These are phyloP conservation scores for Metschnikowia cerradonensis DNA, from an alignment of 805 yeast species.

Conservation along the genomic window DNA sequence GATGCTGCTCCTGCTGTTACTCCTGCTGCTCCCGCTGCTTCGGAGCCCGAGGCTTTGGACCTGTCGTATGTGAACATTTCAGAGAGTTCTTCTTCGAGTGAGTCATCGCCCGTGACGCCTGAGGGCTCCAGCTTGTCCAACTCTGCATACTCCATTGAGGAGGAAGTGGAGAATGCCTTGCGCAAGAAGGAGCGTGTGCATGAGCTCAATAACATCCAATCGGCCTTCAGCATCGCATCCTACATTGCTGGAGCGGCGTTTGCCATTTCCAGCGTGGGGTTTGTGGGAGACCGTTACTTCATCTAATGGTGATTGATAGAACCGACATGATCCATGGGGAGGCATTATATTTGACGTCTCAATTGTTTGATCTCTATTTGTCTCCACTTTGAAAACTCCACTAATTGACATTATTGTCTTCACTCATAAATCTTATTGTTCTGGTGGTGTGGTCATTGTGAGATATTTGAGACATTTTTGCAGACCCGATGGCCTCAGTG, in stretches of 20 bases:
- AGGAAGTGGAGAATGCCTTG: conserved; percentile 42
- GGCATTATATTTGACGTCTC: no score
- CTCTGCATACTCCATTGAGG: conserved; percentile 27
- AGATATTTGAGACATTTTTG: not conserved
- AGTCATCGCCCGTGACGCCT: conserved; percentile 27
- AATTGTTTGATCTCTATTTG: no score
- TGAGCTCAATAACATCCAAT: conserved; percentile 30
- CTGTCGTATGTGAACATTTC: conserved; percentile 42
- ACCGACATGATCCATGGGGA: no score
- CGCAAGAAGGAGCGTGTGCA: conserved; percentile 32
- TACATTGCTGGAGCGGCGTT: conserved; percentile 44
- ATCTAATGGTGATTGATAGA: conserved; percentile 6
- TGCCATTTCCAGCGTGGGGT: conserved; percentile 49
- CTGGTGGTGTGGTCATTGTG: no score
- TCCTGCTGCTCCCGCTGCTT: conserved; percentile 9
- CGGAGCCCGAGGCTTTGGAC: conserved; percentile 29
- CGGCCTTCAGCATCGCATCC: conserved; percentile 39
- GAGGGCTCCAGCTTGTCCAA: conserved; percentile 5
- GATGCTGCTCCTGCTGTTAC: not conserved
- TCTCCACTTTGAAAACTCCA: no score
- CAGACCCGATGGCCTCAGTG: not conserved
- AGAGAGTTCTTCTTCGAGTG: conserved; percentile 34
- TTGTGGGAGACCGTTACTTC: conserved; percentile 46
- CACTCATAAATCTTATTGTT: no score
- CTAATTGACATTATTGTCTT: no score